Percentiles rank a stretch among this genome's conserved stretches.
Conservation (phyloP, 1,284 basidiomycete genomes). For the Cutaneotrichosporon arboriforme region DNA sequence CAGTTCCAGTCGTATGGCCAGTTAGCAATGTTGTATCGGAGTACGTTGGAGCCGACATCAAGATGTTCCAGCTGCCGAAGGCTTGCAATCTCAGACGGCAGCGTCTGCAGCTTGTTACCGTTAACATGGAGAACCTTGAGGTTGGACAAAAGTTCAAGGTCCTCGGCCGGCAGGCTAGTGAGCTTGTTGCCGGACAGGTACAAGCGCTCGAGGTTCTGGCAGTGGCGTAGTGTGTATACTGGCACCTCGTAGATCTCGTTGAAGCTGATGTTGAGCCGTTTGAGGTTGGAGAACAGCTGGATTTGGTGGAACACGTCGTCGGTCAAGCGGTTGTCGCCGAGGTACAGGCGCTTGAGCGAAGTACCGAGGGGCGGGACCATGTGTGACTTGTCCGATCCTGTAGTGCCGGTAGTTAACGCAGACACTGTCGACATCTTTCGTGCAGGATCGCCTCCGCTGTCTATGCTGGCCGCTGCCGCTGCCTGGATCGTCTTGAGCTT, state of each 20-base stretch:
- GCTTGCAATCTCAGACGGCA: slow-evolving; percentile 85
- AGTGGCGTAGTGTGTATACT: slow-evolving; percentile 65
- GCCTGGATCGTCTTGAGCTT: slow-evolving; percentile 15
- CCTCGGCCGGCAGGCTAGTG: slow-evolving; percentile 82
- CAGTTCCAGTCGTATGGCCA: slow-evolving; percentile 99
- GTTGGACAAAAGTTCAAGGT: slow-evolving; percentile 63
- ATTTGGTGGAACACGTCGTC: slow-evolving; percentile 76
- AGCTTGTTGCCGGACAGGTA: slow-evolving; percentile 93
- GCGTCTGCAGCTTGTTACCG: slow-evolving; percentile 86
- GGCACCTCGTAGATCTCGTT: slow-evolving; percentile 93
- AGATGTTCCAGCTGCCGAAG: slow-evolving; percentile 73
- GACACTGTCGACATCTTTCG: slow-evolving; percentile 25
- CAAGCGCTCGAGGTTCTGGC: slow-evolving; percentile 68
- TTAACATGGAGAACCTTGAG: slow-evolving; percentile 80
- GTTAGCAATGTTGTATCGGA: slow-evolving; percentile 98
- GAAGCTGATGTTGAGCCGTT: slow-evolving; percentile 86
- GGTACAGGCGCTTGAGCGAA: slow-evolving; percentile 56
- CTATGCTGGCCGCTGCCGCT: background rate
- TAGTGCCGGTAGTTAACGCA: slow-evolving; percentile 58
- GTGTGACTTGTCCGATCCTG: slow-evolving; percentile 4
- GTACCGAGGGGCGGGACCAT: slow-evolving; percentile 18
- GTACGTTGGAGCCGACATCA: slow-evolving; percentile 88
- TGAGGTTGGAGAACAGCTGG: slow-evolving; percentile 67
- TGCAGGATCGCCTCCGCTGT: slow-evolving; percentile 12
- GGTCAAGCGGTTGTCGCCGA: slow-evolving; percentile 83